These are phyloP conservation scores for Noccaea caerulescens DNA, from an alignment of 345 rosid species.

Conservation along the genomic window DNA sequence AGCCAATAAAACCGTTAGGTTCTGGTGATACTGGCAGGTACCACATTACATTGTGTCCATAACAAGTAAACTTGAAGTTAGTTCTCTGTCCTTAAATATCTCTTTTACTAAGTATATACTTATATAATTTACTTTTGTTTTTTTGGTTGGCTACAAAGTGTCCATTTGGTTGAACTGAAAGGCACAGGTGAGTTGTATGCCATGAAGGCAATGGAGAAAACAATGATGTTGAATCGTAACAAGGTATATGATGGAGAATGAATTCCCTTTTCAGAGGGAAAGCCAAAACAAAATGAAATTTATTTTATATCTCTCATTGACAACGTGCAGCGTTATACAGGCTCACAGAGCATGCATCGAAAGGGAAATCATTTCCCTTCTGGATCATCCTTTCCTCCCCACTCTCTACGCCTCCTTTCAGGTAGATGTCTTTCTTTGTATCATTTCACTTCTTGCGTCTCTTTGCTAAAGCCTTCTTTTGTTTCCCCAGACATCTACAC, in stretches of 20 bases:
- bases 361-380: constrained; percentile 83
- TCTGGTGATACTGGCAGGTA: constrained; percentile 99
- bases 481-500: constrained; percentile 84
- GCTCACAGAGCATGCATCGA: constrained; percentile 95
- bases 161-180: constrained; percentile 89
- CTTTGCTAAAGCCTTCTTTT: constrained; percentile 31
- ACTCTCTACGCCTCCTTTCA: constrained; percentile 87
- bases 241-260: constrained; percentile 59
- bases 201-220: constrained; percentile 98
- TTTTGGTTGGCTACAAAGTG: constrained; percentile 48
- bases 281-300: background rate
- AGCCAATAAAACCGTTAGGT: constrained; percentile 92
- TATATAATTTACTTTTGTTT: background rate
- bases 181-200: constrained; percentile 79
- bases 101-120: constrained; percentile 1
- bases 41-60: constrained; percentile 14
- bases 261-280: constrained; percentile 22
- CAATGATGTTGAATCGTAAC: constrained; percentile 83
- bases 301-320: constrained; percentile 38
- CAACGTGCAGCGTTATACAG: constrained; percentile 49
- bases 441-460: background rate
- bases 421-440: constrained; percentile 51
- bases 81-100: constrained; percentile 1
- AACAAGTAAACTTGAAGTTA: constrained; percentile 10
- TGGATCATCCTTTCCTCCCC: constrained; percentile 98